Percentiles rank a stretch among this genome's conserved stretches.
Evolutionary conservation across 495 filamentous ascomycete genomes (phyloP).

Genomic region (Aspergillus avenaceus): DNA sequence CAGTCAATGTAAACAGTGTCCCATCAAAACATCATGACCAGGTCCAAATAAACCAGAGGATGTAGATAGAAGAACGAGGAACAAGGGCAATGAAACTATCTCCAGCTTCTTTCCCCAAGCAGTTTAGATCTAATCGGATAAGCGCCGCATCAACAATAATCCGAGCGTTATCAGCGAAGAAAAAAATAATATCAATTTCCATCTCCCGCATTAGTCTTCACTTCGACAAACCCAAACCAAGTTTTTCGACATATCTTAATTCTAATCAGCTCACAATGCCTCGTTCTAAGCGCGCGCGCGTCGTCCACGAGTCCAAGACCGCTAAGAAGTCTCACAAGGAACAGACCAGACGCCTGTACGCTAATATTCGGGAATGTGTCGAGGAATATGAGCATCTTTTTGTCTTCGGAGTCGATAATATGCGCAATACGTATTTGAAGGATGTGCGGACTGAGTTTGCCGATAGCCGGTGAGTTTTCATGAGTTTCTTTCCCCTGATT

Average conservation of each 20-base stretch:
- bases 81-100: too few relatives aligned
- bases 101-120: conserved; percentile 36
- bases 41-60: neutral
- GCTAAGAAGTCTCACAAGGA: conserved; percentile 87
- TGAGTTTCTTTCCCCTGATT: neutral
- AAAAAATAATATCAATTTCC: conserved; percentile 24
- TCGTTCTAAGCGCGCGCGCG: conserved; percentile 86
- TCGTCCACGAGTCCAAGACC: conserved; percentile 85
- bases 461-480: conserved; percentile 68
- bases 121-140: conserved; percentile 33
- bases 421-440: conserved; percentile 97
- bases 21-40: too few relatives aligned
- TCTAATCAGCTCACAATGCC: conserved; percentile 71
- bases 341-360: conserved; percentile 80
- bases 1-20: too few relatives aligned
- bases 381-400: conserved; percentile 85
- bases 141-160: conserved; percentile 35
- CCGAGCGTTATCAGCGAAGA: conserved; percentile 41
- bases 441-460: conserved; percentile 77
- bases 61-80: neutral
- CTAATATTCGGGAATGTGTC: conserved; percentile 80
- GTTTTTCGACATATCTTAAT: neutral
- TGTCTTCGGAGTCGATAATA: conserved; percentile 93
- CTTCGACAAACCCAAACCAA: neutral
- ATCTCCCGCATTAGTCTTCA: conserved; percentile 12